phyloP scores from a whole-genome alignment of 352 stramenopile genomes.

The Globisporangium acanthophoron region DNA sequence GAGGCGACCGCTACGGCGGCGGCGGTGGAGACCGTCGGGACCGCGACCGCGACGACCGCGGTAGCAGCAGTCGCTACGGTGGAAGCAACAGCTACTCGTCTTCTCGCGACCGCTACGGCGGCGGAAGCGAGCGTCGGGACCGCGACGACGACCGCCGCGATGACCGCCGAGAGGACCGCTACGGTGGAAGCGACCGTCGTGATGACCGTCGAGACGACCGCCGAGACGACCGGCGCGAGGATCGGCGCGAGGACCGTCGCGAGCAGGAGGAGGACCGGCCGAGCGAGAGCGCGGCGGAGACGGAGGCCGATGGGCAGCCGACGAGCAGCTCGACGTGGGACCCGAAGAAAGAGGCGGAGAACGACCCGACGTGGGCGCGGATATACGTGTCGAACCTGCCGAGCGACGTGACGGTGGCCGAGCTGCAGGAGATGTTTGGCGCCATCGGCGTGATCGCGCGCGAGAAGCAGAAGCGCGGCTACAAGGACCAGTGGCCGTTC shows the following conservation, averaged over 20 bases:
- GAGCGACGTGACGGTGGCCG: constrained; percentile 63
- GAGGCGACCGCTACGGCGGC: constrained; percentile 13
- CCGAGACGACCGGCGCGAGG: constrained; percentile 12
- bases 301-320: constrained; percentile 22
- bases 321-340: constrained; percentile 58
- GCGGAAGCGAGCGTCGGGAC: constrained; percentile 12
- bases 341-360: constrained; percentile 65
- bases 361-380: constrained; percentile 73
- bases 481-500: constrained; percentile 87
- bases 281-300: background rate
- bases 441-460: constrained; percentile 74
- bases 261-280: background rate
- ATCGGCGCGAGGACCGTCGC: background rate
- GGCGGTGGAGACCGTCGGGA: constrained; percentile 12
- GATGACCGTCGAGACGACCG: constrained; percentile 13
- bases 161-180: constrained; percentile 15
- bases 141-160: constrained; percentile 14
- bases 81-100: constrained; percentile 22
- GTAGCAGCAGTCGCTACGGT: constrained; percentile 9
- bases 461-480: constrained; percentile 85
- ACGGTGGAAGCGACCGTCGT: constrained; percentile 10
- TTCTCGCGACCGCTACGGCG: constrained; percentile 18
- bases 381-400: constrained; percentile 88
- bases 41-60: constrained; percentile 16
- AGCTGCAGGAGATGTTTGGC: constrained; percentile 84